Evolutionary conservation across 352 stramenopile genomes (phyloP).

Genomic region (Albugo candida): DNA sequence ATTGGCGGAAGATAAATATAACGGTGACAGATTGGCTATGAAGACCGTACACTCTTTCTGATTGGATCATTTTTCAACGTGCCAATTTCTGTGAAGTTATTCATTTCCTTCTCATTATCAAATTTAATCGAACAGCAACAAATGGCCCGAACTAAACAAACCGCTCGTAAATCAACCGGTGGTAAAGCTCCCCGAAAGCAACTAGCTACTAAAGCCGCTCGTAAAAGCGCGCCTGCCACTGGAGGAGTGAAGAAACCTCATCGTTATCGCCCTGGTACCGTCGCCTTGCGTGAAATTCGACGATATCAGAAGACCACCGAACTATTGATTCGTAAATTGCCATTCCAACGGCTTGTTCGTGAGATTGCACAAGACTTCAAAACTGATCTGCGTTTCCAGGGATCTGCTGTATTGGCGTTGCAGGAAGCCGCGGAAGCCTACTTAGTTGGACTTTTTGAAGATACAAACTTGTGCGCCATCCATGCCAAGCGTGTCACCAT

Average conservation of each 20-base stretch:
- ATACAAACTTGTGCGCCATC: constrained; percentile 88
- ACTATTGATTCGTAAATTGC: constrained; percentile 24
- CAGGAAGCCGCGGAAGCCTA: constrained; percentile 80
- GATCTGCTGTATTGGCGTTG: constrained; percentile 61
- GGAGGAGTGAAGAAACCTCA: constrained; percentile 87
- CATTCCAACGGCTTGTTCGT: constrained; percentile 33
- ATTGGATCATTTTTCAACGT: constrained; percentile 9
- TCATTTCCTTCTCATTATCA: constrained; percentile 34
- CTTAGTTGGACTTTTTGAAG: constrained; percentile 66
- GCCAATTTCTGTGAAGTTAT: constrained; percentile 8
- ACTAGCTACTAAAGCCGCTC: constrained; percentile 83
- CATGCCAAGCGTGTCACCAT: constrained; percentile 88
- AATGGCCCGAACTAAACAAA: constrained; percentile 95
- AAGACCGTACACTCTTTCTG: background rate
- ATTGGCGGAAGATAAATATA: constrained; percentile 15
- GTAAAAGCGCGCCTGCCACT: constrained; percentile 81
- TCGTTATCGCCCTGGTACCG: constrained; percentile 64
- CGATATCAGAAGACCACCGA: constrained; percentile 80
- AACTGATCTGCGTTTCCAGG: constrained; percentile 80
- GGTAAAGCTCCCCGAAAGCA: constrained; percentile 90
- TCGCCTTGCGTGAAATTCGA: constrained; percentile 72
- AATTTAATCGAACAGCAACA: constrained; percentile 12
- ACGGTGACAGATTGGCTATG: background rate
- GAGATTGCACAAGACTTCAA: constrained; percentile 78
- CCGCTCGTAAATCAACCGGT: constrained; percentile 87